A percentile compares a stretch with the other conserved stretches of the same genome.
phyloP scores from a whole-genome alignment of 2,329 filamentous ascomycete genomes.

The Pseudogymnoascus sp. region DNA sequence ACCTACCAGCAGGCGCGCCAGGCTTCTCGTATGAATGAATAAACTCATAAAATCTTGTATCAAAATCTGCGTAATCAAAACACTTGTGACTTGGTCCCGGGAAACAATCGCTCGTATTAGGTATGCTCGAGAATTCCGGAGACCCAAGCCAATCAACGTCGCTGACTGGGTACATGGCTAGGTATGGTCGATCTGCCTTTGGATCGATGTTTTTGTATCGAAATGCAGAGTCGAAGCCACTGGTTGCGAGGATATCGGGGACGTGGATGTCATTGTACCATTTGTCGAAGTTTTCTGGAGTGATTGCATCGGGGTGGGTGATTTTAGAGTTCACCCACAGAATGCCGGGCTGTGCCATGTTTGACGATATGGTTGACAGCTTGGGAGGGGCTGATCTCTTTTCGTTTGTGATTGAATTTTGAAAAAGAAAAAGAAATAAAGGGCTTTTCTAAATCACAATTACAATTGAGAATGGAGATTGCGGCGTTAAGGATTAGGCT shows the following conservation, averaged over 20 bases:
- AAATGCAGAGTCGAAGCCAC: constrained; percentile 12
- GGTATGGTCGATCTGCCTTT: constrained; percentile 12
- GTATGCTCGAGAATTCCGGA: constrained; percentile 11
- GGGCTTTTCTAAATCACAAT: too few species aligned
- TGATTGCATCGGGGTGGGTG: background rate
- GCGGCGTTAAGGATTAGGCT: too few species aligned
- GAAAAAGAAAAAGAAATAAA: too few species aligned
- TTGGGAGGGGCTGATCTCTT: background rate
- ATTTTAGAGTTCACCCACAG: constrained; percentile 17
- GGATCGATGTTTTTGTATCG: constrained; percentile 15
- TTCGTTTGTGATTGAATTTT: too few species aligned
- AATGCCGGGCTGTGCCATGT: constrained; percentile 10
- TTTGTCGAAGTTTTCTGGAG: constrained; percentile 5
- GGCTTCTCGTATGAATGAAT: constrained; percentile 15
- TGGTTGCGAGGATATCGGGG: constrained; percentile 15
- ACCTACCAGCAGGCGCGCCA: too few species aligned
- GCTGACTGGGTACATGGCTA: constrained; percentile 16
- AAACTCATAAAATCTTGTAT: constrained; percentile 16
- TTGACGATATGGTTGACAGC: background rate
- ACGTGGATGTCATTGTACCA: constrained; percentile 18
- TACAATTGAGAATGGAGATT: too few species aligned
- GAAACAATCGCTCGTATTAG: constrained; percentile 12
- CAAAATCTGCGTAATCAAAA: constrained; percentile 17
- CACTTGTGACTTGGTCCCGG: constrained; percentile 1
- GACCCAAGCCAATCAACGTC: constrained; percentile 7